Base-by-base conservation (phyloP, 306 rosid species). In the Glycine soja region DNA sequence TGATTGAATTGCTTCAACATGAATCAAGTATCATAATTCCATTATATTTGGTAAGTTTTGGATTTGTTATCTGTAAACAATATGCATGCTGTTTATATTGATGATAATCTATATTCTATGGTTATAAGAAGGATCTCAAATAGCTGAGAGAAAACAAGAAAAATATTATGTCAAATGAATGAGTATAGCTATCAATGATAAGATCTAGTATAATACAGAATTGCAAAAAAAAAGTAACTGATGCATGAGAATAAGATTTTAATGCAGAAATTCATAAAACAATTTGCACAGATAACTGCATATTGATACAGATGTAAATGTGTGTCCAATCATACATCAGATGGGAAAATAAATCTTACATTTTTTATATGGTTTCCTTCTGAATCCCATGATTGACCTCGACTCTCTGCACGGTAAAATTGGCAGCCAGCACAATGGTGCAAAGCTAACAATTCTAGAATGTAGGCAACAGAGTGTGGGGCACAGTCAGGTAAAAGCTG, bases 401-500 rank as follows among this genome's bases (percentile, higher is more conserved):
- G 89, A 76, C 89, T 61, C 86, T 95, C 99, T 8, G 98, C 96
- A 16, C 98, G 99, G 87, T 90, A 91, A 74, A 95, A 91, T 75
- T 93, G 92, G 81, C 97, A 95, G 61, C 99, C 99, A 12, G 99
- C 98, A 72, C 97, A 93, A 70, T 91, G 98, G 78, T 83, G 88
- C 85, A 93, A 75, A 61, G 79, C n/a, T 89, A 95, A 85, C 86
- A 95, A 69, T 80, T 89, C 88, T 19, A 93, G 90, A 86, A 95
- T 88, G 90, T 91, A 91, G 77, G 89, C 81, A 43, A 95, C 93
- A n/a, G 98, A 88, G 76, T 84, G 87, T 15, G 99, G 97, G 42
- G 98, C 98, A 76, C 97, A 95, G 70, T 93, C 94, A 8, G 99
- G 94, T 85, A 93, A 86, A 75, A 95, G 99, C 99, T 95, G 99